Evolutionary conservation across 805 yeast genomes (phyloP).

Genomic region (Candida lessepsii): DNA sequence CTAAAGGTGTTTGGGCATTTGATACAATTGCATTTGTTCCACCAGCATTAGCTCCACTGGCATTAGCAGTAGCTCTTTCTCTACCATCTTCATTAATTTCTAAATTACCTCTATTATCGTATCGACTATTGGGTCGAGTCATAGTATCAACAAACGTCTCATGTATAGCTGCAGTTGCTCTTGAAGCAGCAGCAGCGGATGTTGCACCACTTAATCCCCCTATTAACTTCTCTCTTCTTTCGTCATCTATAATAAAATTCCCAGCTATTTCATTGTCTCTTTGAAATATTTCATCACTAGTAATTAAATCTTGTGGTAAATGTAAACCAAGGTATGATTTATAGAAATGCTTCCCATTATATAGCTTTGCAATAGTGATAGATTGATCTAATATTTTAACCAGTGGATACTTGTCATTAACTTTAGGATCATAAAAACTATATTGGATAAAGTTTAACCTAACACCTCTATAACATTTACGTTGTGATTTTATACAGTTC

Average conservation of each 20-base stretch:
- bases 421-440: constrained; percentile 34
- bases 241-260: constrained; percentile 8
- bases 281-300: constrained; percentile 30
- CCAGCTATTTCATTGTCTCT: constrained; percentile 11
- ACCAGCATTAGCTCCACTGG: not conserved
- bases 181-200: constrained; percentile 8
- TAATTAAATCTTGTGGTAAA: constrained; percentile 27
- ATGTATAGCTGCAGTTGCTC: constrained; percentile 7
- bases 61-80: not conserved
- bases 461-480: constrained; percentile 47
- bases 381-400: constrained; percentile 41
- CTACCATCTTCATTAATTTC: constrained; percentile 4
- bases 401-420: constrained; percentile 1
- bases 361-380: constrained; percentile 40
- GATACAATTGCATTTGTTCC: not conserved
- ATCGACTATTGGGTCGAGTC: constrained; percentile 5
- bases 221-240: constrained; percentile 8
- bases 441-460: constrained; percentile 46
- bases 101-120: constrained; percentile 1
- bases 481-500: constrained; percentile 50
- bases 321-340: constrained; percentile 33
- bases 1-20: not conserved
- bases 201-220: constrained; percentile 9
- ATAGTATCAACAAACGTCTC: constrained; percentile 7
- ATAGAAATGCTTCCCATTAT: constrained; percentile 34